Percentiles rank a stretch among this genome's conserved stretches.
These are phyloP conservation scores for Nelumbo lutea DNA, from an alignment of 164 flowering plant species.

Conservation along the genomic window DNA sequence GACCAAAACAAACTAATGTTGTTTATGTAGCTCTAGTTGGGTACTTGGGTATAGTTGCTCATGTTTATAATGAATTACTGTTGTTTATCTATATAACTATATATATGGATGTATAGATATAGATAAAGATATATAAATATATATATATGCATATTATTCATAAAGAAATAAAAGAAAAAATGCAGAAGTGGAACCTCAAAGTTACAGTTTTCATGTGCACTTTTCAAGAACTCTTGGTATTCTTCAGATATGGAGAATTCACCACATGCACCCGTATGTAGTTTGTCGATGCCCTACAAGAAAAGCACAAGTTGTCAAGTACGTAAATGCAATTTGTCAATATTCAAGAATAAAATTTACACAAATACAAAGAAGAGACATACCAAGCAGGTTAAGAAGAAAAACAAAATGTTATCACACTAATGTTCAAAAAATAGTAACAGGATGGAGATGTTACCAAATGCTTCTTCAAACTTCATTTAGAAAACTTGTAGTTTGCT, in stretches of 20 bases:
- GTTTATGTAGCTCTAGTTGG: too few relatives aligned
- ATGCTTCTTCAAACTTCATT: too few relatives aligned
- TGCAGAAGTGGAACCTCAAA: conserved; percentile 32
- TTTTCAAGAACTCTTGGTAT: conserved; percentile 10
- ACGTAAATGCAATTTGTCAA: not conserved
- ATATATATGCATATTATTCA: too few relatives aligned
- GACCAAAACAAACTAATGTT: too few relatives aligned
- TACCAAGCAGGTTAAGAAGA: not conserved
- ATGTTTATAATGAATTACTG: too few relatives aligned
- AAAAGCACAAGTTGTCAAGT: not conserved
- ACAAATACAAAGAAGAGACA: not conserved
- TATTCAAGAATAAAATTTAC: not conserved
- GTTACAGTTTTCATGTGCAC: conserved; percentile 14
- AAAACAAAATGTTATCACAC: not conserved
- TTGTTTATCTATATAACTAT: too few relatives aligned
- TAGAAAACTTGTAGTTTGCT: too few relatives aligned
- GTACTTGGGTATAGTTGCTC: too few relatives aligned
- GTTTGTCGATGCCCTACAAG: conserved; percentile 18
- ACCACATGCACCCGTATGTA: conserved; percentile 10
- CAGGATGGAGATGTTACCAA: too few relatives aligned
- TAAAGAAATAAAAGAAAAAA: not conserved
- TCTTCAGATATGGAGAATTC: conserved; percentile 6
- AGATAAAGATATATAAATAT: too few relatives aligned
- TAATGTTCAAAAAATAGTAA: too few relatives aligned
- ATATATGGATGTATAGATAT: too few relatives aligned